phyloP scores from a whole-genome alignment of 148 eudicot species.

The Silene conica region DNA sequence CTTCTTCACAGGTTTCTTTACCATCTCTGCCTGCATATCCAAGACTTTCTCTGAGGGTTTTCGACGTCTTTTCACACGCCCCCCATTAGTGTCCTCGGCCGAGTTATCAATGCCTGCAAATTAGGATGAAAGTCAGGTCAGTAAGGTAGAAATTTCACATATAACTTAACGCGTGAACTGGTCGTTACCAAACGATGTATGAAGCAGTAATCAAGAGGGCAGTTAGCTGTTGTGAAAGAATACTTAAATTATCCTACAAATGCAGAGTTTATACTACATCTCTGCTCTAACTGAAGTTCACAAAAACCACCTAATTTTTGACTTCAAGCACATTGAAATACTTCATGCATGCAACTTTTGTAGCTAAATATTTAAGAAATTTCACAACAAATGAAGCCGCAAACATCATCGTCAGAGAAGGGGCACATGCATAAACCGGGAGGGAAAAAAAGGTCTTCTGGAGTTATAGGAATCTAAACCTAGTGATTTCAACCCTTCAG shows the following conservation, averaged over 20 bases:
- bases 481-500: neutral
- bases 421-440: too few relatives aligned
- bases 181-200: neutral
- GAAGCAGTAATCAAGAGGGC: neutral
- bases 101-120: constrained; percentile 54
- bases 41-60: constrained; percentile 81
- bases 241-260: neutral
- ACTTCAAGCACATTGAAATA: neutral
- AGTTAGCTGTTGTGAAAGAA: neutral
- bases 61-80: constrained; percentile 55
- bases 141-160: neutral
- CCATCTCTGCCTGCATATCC: constrained; percentile 68
- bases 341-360: neutral
- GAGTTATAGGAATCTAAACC: neutral
- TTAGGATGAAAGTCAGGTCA: constrained; percentile 1
- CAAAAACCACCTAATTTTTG: neutral
- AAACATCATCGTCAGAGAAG: neutral
- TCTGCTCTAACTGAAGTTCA: neutral
- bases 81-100: constrained; percentile 63
- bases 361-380: neutral
- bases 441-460: too few relatives aligned
- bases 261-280: neutral
- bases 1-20: constrained; percentile 47
- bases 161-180: neutral
- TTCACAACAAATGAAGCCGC: neutral